Percentiles rank a stretch among this genome's conserved stretches.
Evolutionary conservation across 352 stramenopile genomes (phyloP).

Genomic region (Phytophthora ohioensis): DNA sequence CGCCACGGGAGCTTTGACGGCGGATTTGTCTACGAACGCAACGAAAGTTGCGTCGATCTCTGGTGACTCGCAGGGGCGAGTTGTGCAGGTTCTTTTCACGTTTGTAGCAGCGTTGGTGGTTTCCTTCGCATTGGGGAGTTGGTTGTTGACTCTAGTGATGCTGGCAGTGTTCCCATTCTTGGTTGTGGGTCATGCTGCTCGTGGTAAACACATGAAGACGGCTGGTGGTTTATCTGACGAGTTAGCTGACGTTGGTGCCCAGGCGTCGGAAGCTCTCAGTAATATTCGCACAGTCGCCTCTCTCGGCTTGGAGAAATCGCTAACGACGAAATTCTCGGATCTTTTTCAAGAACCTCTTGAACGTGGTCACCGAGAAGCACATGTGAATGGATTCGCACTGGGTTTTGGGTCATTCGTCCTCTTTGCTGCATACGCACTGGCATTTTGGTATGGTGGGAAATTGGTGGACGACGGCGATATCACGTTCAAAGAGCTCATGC

Average conservation of each 20-base stretch:
- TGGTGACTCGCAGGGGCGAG: constrained; percentile 52
- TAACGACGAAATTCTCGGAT: constrained; percentile 26
- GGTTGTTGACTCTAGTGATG: constrained; percentile 52
- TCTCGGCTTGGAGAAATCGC: constrained; percentile 42
- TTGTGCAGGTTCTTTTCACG: constrained; percentile 57
- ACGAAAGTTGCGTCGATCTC: constrained; percentile 56
- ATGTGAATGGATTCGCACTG: constrained; percentile 49
- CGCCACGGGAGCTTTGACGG: constrained; percentile 54
- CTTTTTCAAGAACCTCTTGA: constrained; percentile 38
- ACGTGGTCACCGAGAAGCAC: constrained; percentile 34
- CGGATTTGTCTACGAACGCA: constrained; percentile 60
- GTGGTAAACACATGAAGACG: constrained; percentile 46
- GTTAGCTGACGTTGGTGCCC: constrained; percentile 39
- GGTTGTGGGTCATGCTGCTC: constrained; percentile 44
- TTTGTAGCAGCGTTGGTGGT: constrained; percentile 62
- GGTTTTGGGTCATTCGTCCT: constrained; percentile 46
- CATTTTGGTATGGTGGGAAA: constrained; percentile 70
- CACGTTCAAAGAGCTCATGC: constrained; percentile 29
- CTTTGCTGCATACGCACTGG: constrained; percentile 55
- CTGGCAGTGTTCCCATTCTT: constrained; percentile 69
- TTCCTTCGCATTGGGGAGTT: constrained; percentile 48
- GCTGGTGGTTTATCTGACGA: constrained; percentile 28
- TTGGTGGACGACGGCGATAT: constrained; percentile 51
- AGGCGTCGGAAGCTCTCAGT: constrained; percentile 53
- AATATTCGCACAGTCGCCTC: constrained; percentile 58